Evolutionary conservation across 768 basidiomycete species (phyloP).

Genomic region (Boletus subcaerulescens): DNA sequence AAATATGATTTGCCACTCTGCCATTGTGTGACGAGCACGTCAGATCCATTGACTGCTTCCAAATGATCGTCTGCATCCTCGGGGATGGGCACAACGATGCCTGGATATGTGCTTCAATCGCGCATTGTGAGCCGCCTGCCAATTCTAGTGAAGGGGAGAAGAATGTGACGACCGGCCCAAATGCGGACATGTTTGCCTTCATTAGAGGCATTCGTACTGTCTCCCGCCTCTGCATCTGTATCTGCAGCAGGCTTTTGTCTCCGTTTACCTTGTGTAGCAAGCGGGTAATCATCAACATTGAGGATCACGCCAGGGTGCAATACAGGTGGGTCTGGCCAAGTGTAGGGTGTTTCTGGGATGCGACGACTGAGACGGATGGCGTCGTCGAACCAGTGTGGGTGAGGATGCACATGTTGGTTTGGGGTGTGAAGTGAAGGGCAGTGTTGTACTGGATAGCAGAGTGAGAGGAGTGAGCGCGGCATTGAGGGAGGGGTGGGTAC

Average conservation of each 20-base stretch:
- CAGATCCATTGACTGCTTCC: slow-evolving; percentile 47
- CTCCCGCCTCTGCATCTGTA: slow-evolving; percentile 20
- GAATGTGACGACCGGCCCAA: slow-evolving; percentile 58
- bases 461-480: neutral
- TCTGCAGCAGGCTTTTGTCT: slow-evolving; percentile 27
- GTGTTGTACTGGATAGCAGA: slow-evolving; percentile 35
- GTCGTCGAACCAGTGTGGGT: slow-evolving; percentile 92
- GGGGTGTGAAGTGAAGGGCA: slow-evolving; percentile 55
- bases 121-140: slow-evolving; percentile 42
- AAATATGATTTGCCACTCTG: slow-evolving; percentile 69
- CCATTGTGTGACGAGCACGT: slow-evolving; percentile 71
- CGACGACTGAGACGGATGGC: slow-evolving; percentile 54
- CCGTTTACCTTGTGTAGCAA: slow-evolving; percentile 17
- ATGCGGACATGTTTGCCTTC: slow-evolving; percentile 40
- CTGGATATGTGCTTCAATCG: slow-evolving; percentile 61
- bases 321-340: slow-evolving; percentile 71
- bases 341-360: slow-evolving; percentile 54
- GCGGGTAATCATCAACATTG: slow-evolving; percentile 11
- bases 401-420: slow-evolving; percentile 63
- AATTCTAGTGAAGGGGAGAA: slow-evolving; percentile 64
- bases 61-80: slow-evolving; percentile 37
- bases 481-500: neutral
- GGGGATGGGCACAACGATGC: slow-evolving; percentile 50
- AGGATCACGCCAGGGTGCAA: slow-evolving; percentile 30
- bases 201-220: slow-evolving; percentile 7